These are phyloP conservation scores for Favolaschia claudopus DNA, from an alignment of 768 basidiomycete species.

Conservation along the genomic window DNA sequence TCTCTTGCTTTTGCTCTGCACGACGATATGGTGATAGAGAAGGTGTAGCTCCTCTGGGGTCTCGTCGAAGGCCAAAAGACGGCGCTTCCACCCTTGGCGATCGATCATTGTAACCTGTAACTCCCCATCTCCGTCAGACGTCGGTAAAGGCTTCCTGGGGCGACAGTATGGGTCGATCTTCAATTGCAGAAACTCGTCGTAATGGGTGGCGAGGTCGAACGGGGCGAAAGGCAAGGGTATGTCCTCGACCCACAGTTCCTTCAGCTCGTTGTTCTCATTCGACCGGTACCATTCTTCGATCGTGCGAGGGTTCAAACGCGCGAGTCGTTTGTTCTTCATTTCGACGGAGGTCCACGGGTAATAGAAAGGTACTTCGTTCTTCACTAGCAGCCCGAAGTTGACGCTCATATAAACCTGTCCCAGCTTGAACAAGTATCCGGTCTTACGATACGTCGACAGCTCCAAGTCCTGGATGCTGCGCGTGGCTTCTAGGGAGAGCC, in stretches of 20 bases:
- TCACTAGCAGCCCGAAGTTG: background rate
- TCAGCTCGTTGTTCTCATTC: fast-evolving
- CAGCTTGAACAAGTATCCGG: background rate
- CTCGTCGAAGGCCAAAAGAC: background rate
- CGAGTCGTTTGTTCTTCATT: background rate
- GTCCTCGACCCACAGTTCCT: background rate
- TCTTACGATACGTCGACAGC: background rate
- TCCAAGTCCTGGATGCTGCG: background rate
- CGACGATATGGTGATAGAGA: background rate
- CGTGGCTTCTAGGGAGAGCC: background rate
- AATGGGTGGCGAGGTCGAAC: background rate
- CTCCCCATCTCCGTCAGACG: background rate
- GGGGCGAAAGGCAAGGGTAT: background rate
- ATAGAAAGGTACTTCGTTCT: background rate
- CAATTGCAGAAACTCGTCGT: background rate
- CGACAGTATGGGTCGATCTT: background rate
- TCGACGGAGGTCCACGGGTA: background rate
- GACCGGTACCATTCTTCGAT: background rate
- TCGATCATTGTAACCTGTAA: background rate
- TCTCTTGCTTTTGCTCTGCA: background rate
- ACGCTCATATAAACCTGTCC: background rate
- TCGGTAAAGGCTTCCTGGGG: fast-evolving
- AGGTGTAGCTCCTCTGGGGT: background rate
- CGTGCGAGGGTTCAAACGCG: background rate
- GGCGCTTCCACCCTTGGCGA: background rate